Base-by-base conservation (phyloP, 192 early-diverging fungal species). In the Backusella macrospora region DNA sequence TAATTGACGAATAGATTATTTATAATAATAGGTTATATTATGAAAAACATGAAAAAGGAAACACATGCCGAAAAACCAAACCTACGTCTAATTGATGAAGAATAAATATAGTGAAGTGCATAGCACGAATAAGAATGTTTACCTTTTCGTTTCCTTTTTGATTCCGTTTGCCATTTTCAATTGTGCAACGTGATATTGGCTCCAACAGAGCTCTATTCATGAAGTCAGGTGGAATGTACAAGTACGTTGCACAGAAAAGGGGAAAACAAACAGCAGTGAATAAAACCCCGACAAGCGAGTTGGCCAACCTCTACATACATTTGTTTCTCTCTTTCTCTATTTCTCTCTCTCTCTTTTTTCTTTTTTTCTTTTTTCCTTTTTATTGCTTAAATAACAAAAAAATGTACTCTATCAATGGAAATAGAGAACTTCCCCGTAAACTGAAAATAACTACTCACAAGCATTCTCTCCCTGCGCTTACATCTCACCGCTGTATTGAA, bases 381-480 rank as follows among this genome's bases (percentile, higher is more conserved):
- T 3, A 18, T 59, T 59, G 16, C 21, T 26, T 59, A 9, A 13
- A 4, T 3, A 26, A 23, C 21, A 12, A 23, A 52, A 21, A 52
- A 34, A 71, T 62, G 52, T 39, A 42, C 59, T 12, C 70, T 18
- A 62, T 37, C 23, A 26, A 49, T 55, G 42, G 42, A 45, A 46
- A 47, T 68, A 46, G 42, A 68, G 44, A 68, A 29, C 14, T 68
- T 15, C 67, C 42, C 15, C 67, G 5, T 8, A 68, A 45, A 68
- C 44, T 68, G 9, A 68, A 47, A 45, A 45, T 68, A 42, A 26
- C 44, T 21, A 39, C 71, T 34, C 38, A 34, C 13, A 72, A 45
- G 18, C 37, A 37, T 40, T 47, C 71, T 40, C 21, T 29, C 12
- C 37, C 59, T 15, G 42, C 59, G n/a, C 71, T 59, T 18, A 48